A percentile compares a stretch with the other conserved stretches of the same genome.
phyloP scores from a whole-genome alignment of 257 asterid species.

The Nicotiana tabacum region DNA sequence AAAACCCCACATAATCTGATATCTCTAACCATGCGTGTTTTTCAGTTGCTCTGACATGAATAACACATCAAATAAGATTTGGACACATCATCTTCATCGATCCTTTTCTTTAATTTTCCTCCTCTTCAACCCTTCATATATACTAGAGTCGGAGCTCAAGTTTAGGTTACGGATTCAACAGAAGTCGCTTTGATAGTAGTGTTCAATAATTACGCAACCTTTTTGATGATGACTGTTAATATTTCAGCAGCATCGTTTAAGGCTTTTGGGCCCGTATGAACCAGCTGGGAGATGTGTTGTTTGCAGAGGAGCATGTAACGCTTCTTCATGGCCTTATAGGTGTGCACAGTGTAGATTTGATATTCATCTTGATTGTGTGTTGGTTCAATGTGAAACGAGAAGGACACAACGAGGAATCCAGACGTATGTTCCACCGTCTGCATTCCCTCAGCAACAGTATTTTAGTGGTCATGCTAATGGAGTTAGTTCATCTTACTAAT shows the following conservation, averaged over 20 bases:
- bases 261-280: not conserved
- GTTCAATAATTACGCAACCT: not conserved
- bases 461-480: not conserved
- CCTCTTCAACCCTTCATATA: too few species aligned
- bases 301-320: not conserved
- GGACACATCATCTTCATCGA: too few species aligned
- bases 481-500: not conserved
- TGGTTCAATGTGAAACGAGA: not conserved
- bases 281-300: not conserved
- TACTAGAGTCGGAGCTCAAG: too few species aligned
- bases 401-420: not conserved
- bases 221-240: not conserved
- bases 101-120: too few species aligned
- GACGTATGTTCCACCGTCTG: not conserved
- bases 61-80: too few species aligned
- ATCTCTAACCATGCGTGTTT: not conserved
- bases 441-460: not conserved
- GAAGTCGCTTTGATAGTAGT: not conserved
- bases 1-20: too few species aligned
- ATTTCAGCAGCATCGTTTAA: conserved; percentile 10
- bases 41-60: too few species aligned
- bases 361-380: conserved; percentile 21
- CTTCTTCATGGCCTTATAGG: conserved; percentile 22
- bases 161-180: too few species aligned
- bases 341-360: conserved; percentile 16